phyloP scores from a whole-genome alignment of 1,284 basidiomycete genomes.

The Phlebopus sp. region DNA sequence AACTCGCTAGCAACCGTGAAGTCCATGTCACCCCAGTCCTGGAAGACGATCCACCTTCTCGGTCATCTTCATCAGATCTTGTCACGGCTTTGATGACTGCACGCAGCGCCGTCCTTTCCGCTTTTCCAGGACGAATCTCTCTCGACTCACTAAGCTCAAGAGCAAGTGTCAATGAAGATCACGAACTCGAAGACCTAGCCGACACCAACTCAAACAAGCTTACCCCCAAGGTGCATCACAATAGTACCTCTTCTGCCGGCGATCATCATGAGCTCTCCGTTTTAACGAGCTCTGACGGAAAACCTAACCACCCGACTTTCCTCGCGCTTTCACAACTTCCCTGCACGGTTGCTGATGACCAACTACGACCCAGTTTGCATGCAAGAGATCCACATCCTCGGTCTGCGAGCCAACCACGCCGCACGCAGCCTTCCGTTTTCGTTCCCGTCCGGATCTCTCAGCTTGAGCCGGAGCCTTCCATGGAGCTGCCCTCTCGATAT shows the following conservation, averaged over 20 bases:
- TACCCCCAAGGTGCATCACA: neutral
- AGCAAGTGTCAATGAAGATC: constrained; percentile 29
- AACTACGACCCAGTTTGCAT: neutral
- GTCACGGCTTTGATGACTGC: constrained; percentile 21
- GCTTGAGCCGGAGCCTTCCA: constrained; percentile 32
- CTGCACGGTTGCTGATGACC: neutral
- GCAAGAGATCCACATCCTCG: constrained; percentile 3
- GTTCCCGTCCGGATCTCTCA: constrained; percentile 31
- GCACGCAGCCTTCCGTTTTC: constrained; percentile 20
- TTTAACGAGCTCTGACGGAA: constrained; percentile 6
- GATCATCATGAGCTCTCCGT: constrained; percentile 18
- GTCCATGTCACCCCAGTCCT: neutral
- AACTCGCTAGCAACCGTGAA: neutral
- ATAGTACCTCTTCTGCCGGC: neutral
- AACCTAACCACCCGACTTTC: neutral
- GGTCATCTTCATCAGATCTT: constrained; percentile 9
- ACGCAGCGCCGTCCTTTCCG: constrained; percentile 25
- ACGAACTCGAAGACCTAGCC: constrained; percentile 25
- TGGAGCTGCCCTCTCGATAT: constrained; percentile 27
- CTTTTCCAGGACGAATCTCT: constrained; percentile 30
- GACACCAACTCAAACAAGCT: neutral
- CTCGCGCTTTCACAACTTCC: constrained; percentile 5
- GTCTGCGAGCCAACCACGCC: constrained; percentile 2
- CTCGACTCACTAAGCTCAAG: constrained; percentile 31
- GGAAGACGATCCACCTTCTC: constrained; percentile 2